These are phyloP conservation scores for Dillenia turbinata DNA, from an alignment of 164 flowering plant genomes.

Conservation along the genomic window DNA sequence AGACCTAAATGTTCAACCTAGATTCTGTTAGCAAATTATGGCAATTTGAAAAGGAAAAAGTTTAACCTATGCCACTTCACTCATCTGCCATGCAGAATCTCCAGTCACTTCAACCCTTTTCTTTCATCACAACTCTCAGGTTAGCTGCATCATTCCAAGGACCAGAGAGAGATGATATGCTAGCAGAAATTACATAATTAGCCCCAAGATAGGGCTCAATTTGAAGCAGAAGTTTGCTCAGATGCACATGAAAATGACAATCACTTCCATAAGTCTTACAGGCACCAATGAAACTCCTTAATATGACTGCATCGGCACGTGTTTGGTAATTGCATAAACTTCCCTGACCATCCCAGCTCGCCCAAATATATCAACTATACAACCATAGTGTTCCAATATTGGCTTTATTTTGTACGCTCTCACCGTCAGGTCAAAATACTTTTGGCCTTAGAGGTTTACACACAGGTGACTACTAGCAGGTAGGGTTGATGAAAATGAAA, in stretches of 20 bases:
- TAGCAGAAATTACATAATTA: slow-evolving; percentile 53
- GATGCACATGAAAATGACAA: slow-evolving; percentile 23
- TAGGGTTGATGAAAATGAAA: slow-evolving; percentile 40
- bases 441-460: slow-evolving; percentile 34
- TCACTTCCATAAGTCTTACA: slow-evolving; percentile 35
- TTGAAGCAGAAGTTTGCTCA: slow-evolving; percentile 31
- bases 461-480: slow-evolving; percentile 59
- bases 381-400: slow-evolving; percentile 59
- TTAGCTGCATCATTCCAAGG: slow-evolving; percentile 29
- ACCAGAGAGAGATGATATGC: slow-evolving; percentile 29
- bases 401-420: slow-evolving; percentile 33
- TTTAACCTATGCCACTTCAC: too few relatives aligned
- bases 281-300: slow-evolving; percentile 51
- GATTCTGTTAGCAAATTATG: too few relatives aligned
- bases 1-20: too few relatives aligned
- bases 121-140: slow-evolving; percentile 38
- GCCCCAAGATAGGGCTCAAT: slow-evolving; percentile 50
- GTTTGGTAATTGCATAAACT: slow-evolving; percentile 36
- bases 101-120: slow-evolving; percentile 29
- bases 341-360: slow-evolving; percentile 54
- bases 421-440: slow-evolving; percentile 39
- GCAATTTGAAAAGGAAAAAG: too few relatives aligned
- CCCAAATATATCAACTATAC: slow-evolving; percentile 59
- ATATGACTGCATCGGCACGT: slow-evolving; percentile 45
- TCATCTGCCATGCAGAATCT: too few relatives aligned